Conservation (phyloP, 2,329 filamentous ascomycete species). For the Scedosporium boydii region DNA sequence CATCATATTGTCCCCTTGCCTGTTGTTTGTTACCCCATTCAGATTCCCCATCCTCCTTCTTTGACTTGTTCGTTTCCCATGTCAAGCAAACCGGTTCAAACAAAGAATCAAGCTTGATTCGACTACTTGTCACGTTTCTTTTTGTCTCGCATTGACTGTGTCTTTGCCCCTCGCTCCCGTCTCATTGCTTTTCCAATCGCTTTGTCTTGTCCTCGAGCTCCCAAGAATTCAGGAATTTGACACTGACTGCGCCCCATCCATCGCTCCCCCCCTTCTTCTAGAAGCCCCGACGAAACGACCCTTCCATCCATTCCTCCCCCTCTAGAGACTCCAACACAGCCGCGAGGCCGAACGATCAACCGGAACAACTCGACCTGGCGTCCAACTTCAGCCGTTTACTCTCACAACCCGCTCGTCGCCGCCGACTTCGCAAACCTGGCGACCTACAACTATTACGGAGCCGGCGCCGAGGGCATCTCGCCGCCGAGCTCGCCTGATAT, state of each 20-base stretch:
- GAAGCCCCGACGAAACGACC: not conserved
- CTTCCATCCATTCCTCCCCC: not conserved
- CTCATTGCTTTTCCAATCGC: no score
- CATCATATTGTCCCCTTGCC: not conserved
- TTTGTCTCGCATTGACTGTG: not conserved
- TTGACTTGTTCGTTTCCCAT: not conserved
- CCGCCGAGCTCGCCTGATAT: slow-evolving; percentile 49
- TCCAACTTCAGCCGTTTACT: slow-evolving; percentile 10
- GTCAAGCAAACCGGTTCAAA: not conserved
- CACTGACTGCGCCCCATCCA: not conserved
- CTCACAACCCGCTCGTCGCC: slow-evolving; percentile 8
- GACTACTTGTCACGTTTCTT: not conserved
- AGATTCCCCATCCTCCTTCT: not conserved
- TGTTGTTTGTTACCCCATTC: not conserved
- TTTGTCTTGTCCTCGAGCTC: no score
- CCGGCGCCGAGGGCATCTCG: slow-evolving; percentile 32
- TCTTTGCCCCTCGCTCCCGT: not conserved
- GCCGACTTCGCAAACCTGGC: slow-evolving; percentile 12
- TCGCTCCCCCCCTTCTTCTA: not conserved
- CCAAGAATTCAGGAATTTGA: not conserved
- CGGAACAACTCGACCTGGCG: slow-evolving; percentile 8
- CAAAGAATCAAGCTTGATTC: not conserved
- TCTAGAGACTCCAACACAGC: not conserved
- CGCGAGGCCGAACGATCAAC: not conserved
- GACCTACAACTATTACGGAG: slow-evolving; percentile 7